Conservation (phyloP, 257 asterid species). For the Primulina tabacum region DNA sequence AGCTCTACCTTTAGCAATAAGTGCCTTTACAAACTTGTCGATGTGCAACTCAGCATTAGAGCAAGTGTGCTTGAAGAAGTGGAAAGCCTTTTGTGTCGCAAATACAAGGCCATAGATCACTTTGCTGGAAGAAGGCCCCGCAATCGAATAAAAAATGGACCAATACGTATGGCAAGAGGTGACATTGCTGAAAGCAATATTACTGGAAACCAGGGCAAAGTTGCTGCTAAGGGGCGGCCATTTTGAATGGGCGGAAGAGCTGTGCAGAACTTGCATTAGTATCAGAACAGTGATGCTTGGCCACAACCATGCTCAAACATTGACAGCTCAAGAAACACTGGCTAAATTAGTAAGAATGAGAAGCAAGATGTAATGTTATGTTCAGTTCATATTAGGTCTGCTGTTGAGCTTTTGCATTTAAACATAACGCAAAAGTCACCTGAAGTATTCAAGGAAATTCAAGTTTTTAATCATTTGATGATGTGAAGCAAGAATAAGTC, state of each 20-base stretch:
- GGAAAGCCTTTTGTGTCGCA: conserved; percentile 80
- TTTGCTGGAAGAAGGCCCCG: conserved; percentile 48
- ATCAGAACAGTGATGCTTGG: conserved; percentile 90
- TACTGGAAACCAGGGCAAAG: conserved; percentile 68
- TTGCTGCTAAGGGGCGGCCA: conserved; percentile 74
- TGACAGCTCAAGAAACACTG: conserved; percentile 85
- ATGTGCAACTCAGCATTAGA: conserved; percentile 79
- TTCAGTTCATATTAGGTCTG: conserved; percentile 21
- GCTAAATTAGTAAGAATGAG: conserved; percentile 85
- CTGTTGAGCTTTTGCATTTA: conserved; percentile 1
- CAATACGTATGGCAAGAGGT: conserved; percentile 88
- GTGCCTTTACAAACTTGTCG: conserved; percentile 58
- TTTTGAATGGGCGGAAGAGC: conserved; percentile 75
- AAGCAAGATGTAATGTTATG: conserved; percentile 59
- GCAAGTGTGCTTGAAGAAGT: conserved; percentile 79
- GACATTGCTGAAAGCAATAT: conserved; percentile 62
- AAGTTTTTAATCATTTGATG: too few relatives aligned
- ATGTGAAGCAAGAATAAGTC: too few relatives aligned
- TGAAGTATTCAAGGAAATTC: too few relatives aligned
- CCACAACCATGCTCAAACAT: conserved; percentile 67
- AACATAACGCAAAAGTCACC: too few relatives aligned
- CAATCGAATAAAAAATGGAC: conserved; percentile 60
- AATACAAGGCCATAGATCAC: conserved; percentile 68
- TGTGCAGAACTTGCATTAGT: conserved; percentile 73
- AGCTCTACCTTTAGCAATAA: conserved; percentile 66